phyloP scores from a whole-genome alignment of 352 stramenopile genomes.

The Phytophthora brassicae region DNA sequence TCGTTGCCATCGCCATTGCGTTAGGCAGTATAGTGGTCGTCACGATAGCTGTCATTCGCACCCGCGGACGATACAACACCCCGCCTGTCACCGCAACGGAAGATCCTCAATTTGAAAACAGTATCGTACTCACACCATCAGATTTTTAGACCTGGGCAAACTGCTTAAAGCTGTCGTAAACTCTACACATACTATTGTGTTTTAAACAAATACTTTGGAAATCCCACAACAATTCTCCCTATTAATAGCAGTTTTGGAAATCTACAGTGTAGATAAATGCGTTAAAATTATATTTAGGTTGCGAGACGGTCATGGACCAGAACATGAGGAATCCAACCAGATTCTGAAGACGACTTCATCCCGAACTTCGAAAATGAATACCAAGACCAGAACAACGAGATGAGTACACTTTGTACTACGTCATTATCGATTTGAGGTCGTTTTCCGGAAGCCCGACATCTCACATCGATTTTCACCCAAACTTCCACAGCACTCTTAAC shows the following conservation, averaged over 20 bases:
- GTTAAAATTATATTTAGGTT: too few species aligned
- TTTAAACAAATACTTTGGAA: too few species aligned
- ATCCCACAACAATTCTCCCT: too few species aligned
- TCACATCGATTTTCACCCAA: not conserved
- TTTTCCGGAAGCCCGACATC: too few species aligned
- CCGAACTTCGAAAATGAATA: slow-evolving; percentile 10
- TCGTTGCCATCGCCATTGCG: slow-evolving; percentile 25
- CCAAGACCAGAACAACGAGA: slow-evolving; percentile 28
- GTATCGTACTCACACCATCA: slow-evolving; percentile 30
- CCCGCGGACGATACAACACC: not conserved
- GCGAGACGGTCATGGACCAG: too few species aligned
- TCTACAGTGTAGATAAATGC: too few species aligned
- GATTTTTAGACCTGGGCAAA: too few species aligned
- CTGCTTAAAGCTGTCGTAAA: too few species aligned
- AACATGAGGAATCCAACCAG: not conserved
- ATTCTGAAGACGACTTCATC: not conserved
- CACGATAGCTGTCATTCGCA: slow-evolving; percentile 16
- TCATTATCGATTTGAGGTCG: not conserved
- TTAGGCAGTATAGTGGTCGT: slow-evolving; percentile 20
- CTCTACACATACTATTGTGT: too few species aligned
- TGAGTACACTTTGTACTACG: not conserved
- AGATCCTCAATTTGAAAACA: slow-evolving; percentile 15
- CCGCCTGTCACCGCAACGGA: not conserved
- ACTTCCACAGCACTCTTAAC: not conserved
- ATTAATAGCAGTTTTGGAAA: too few species aligned